Evolutionary conservation across 495 filamentous ascomycete species (phyloP).

Genomic region (Achaetomiella virescens): DNA sequence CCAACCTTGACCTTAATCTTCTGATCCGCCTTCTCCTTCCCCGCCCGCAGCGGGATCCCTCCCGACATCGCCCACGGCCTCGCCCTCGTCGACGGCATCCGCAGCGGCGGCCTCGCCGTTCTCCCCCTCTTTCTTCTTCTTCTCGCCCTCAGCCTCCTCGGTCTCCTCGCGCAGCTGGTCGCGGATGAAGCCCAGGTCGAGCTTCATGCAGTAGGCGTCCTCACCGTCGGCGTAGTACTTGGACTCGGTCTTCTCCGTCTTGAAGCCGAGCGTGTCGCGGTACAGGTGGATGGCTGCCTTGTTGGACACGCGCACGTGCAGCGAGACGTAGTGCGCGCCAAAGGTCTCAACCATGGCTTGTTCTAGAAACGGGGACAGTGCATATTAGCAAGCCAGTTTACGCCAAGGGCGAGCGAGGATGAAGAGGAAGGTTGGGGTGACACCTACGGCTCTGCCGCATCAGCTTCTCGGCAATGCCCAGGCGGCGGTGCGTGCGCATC

Average conservation of each 20-base stretch:
- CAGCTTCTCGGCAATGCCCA: slow-evolving; percentile 92
- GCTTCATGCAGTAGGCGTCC: slow-evolving; percentile 90
- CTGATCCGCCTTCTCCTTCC: slow-evolving; percentile 28
- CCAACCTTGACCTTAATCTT: slow-evolving; percentile 69
- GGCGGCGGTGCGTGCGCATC: slow-evolving; percentile 86
- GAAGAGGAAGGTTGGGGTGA: background rate
- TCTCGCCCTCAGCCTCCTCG: slow-evolving; percentile 32
- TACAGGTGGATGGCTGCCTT: slow-evolving; percentile 85
- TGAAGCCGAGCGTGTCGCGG: slow-evolving; percentile 87
- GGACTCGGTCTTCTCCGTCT: slow-evolving; percentile 78
- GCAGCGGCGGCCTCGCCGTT: slow-evolving; percentile 6
- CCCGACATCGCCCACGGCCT: slow-evolving; percentile 40
- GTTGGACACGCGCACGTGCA: slow-evolving; percentile 94
- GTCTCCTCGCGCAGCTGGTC: slow-evolving; percentile 40
- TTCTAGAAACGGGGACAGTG: slow-evolving; percentile 46
- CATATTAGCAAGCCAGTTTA: background rate
- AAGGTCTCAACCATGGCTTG: slow-evolving; percentile 94
- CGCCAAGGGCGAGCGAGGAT: background rate
- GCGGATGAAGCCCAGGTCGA: slow-evolving; percentile 64
- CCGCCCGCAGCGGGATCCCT: slow-evolving; percentile 25
- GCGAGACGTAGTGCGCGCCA: slow-evolving; percentile 82
- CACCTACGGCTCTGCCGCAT: slow-evolving; percentile 92
- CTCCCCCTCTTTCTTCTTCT: slow-evolving; percentile 13
- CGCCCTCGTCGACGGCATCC: slow-evolving; percentile 38
- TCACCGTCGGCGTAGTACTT: slow-evolving; percentile 99